phyloP scores from a whole-genome alignment of 129 eudicot species.

The Saussurea involucrata region DNA sequence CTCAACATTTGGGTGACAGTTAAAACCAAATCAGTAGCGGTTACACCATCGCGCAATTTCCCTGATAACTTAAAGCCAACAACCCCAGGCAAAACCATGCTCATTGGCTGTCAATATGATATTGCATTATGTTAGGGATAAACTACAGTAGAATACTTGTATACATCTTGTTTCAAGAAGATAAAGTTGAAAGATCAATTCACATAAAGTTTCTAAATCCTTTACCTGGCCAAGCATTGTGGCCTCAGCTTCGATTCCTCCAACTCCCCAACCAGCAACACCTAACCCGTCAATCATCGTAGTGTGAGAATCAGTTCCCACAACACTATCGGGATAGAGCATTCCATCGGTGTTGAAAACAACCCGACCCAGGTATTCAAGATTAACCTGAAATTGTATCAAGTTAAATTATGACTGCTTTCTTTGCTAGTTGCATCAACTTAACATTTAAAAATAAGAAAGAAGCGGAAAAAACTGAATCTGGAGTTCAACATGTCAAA shows the following conservation, averaged over 20 bases:
- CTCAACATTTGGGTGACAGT: slow-evolving; percentile 81
- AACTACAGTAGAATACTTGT: neutral
- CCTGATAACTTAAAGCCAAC: slow-evolving; percentile 61
- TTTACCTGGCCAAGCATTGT: slow-evolving; percentile 96
- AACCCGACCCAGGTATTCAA: slow-evolving; percentile 92
- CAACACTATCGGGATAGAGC: slow-evolving; percentile 96
- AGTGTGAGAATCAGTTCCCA: slow-evolving; percentile 96
- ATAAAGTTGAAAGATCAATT: neutral
- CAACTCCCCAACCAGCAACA: slow-evolving; percentile 99
- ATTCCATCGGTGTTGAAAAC: slow-evolving; percentile 84
- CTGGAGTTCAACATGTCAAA: neutral
- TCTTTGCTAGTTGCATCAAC: neutral
- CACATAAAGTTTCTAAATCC: neutral
- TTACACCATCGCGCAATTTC: slow-evolving; percentile 70
- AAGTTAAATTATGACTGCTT: neutral
- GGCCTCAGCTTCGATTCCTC: slow-evolving; percentile 98
- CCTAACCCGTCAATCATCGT: slow-evolving; percentile 98
- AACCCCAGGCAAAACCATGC: slow-evolving; percentile 71
- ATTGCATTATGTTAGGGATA: neutral
- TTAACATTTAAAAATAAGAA: neutral
- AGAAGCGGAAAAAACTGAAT: neutral
- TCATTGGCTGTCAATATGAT: slow-evolving; percentile 43
- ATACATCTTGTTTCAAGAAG: neutral
- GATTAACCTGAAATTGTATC: slow-evolving; percentile 62
- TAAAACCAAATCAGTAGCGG: slow-evolving; percentile 91